These are phyloP conservation scores for Ehretia macrophylla DNA, from an alignment of 257 asterid species.

Conservation along the genomic window DNA sequence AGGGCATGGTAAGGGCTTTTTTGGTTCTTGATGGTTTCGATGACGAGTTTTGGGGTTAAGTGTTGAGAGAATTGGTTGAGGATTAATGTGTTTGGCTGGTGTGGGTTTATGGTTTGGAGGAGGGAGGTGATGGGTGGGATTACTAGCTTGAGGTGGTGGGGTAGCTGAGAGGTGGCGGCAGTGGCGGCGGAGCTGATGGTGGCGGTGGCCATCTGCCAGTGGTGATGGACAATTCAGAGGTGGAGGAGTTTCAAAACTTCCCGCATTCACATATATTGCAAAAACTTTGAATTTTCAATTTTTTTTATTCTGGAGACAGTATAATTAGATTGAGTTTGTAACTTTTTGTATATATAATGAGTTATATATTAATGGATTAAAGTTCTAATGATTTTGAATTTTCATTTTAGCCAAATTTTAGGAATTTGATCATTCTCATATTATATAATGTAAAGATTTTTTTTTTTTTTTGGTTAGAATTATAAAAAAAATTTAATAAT, in stretches of 20 bases:
- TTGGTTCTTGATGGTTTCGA: slow-evolving; percentile 25
- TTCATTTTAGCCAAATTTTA: too few species aligned
- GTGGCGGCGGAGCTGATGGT: neutral
- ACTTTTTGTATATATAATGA: too few species aligned
- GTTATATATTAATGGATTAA: too few species aligned
- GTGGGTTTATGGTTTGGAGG: slow-evolving; percentile 33
- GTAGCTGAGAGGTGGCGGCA: slow-evolving; percentile 3
- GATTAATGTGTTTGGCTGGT: slow-evolving; percentile 20
- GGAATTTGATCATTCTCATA: too few species aligned
- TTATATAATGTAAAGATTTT: too few species aligned
- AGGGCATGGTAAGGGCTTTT: slow-evolving; percentile 40
- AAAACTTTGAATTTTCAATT: too few species aligned
- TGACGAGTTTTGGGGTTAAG: slow-evolving; percentile 29
- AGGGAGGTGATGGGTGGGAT: slow-evolving; percentile 26
- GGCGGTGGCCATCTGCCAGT: neutral
- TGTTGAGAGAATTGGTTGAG: slow-evolving; percentile 39
- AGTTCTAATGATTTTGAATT: too few species aligned
- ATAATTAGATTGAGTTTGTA: too few species aligned
- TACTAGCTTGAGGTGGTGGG: slow-evolving; percentile 1
- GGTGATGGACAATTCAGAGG: neutral
- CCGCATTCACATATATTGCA: too few species aligned
- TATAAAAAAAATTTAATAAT: too few species aligned
- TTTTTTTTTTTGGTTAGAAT: too few species aligned
- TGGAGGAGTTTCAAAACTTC: neutral
- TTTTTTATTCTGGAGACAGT: too few species aligned